These are phyloP conservation scores for Solanum peruvianum DNA, from an alignment of 257 asterid genomes.

Conservation along the genomic window DNA sequence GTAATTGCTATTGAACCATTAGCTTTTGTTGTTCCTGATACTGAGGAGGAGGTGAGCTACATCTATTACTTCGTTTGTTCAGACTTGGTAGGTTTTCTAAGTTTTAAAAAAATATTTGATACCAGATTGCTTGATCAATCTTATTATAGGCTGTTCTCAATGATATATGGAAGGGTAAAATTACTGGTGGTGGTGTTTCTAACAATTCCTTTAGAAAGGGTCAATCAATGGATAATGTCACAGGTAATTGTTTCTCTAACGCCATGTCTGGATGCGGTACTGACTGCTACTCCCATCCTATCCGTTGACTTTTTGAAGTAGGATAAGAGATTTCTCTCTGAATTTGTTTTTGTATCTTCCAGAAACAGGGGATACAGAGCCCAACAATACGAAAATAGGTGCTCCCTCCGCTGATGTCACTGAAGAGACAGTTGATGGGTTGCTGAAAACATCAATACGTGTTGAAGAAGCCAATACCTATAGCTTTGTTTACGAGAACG, in stretches of 20 bases:
- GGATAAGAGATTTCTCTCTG: not conserved
- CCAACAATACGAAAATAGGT: constrained; percentile 20
- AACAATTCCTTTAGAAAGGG: constrained; percentile 44
- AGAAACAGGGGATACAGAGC: constrained; percentile 39
- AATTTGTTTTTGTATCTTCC: not conserved
- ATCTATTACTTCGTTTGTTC: not conserved
- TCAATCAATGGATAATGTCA: constrained; percentile 37
- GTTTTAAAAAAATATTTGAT: not conserved
- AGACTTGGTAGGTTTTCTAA: not conserved
- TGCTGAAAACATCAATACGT: constrained; percentile 19
- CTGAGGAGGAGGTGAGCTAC: constrained; percentile 71
- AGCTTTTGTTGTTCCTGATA: constrained; percentile 77
- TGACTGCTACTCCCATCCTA: not conserved
- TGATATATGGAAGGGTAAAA: constrained; percentile 68
- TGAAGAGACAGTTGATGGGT: constrained; percentile 23
- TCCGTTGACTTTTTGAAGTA: not conserved
- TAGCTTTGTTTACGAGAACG: constrained; percentile 19
- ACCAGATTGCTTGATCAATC: not conserved
- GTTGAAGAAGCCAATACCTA: constrained; percentile 15
- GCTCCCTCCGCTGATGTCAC: constrained; percentile 18
- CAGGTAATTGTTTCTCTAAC: constrained; percentile 30
- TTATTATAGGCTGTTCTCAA: constrained; percentile 48
- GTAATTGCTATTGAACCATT: constrained; percentile 48
- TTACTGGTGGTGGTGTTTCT: constrained; percentile 60
- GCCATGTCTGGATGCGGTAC: not conserved